Conservation (phyloP, 495 filamentous ascomycete genomes). For the Neurospora sp. region DNA sequence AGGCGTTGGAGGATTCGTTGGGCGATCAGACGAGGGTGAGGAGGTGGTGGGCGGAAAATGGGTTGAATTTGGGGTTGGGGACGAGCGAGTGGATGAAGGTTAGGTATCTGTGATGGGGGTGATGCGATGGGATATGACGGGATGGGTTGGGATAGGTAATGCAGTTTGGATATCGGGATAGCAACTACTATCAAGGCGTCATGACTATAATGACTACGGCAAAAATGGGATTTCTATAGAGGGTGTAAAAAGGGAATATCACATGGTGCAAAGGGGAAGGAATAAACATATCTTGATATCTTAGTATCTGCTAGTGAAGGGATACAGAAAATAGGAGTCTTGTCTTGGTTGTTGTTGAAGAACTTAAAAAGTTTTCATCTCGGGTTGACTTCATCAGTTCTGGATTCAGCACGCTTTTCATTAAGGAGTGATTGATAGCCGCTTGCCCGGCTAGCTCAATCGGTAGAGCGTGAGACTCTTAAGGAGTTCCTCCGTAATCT, state of each 20-base stretch:
- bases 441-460: constrained; percentile 46
- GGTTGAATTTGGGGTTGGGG: constrained; percentile 73
- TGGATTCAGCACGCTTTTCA: fast-evolving
- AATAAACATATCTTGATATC: not conserved
- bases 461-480: constrained; percentile 69
- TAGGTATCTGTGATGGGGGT: constrained; percentile 21
- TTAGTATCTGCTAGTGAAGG: not conserved
- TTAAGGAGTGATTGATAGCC: not conserved
- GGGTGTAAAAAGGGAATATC: not conserved
- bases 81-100: constrained; percentile 90
- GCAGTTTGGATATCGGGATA: not conserved
- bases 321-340: not conserved
- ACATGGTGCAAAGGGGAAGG: not conserved
- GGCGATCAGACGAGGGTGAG: constrained; percentile 61
- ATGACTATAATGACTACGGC: not conserved
- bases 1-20: constrained; percentile 78
- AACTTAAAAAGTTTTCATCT: not conserved
- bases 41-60: constrained; percentile 85
- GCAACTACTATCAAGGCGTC: not conserved
- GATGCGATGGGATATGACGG: not conserved
- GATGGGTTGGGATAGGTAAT: not conserved
- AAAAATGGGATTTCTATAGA: not conserved
- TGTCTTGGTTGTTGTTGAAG: not conserved
- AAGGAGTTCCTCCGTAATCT: constrained; percentile 20
- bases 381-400: not conserved